Percentiles rank a stretch among this genome's conserved stretches.
phyloP scores from a whole-genome alignment of 495 filamentous ascomycete species.

The Oleoguttula mirabilis region DNA sequence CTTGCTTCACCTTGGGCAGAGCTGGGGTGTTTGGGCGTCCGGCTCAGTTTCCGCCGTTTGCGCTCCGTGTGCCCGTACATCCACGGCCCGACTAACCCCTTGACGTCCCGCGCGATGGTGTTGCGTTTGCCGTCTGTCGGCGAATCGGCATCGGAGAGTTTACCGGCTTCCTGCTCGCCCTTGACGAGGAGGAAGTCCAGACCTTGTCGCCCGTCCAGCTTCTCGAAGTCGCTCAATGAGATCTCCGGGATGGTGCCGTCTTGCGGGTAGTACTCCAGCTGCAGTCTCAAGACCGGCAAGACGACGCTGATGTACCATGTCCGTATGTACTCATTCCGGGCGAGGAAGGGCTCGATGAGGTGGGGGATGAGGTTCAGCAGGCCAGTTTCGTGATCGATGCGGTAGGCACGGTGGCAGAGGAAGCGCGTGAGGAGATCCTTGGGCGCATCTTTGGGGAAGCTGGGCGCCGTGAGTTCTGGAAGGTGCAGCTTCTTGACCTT shows the following conservation, averaged over 20 bases:
- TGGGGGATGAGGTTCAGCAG: slow-evolving; percentile 59
- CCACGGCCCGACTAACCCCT: slow-evolving; percentile 71
- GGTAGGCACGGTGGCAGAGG: slow-evolving; percentile 60
- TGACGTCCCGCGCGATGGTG: slow-evolving; percentile 56
- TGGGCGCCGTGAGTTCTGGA: slow-evolving; percentile 39
- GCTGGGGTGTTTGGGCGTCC: slow-evolving; percentile 2
- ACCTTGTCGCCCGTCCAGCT: slow-evolving; percentile 48
- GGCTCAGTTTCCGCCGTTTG: slow-evolving; percentile 43
- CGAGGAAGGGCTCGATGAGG: slow-evolving; percentile 63
- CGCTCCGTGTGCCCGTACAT: slow-evolving; percentile 57
- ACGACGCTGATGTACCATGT: slow-evolving; percentile 68
- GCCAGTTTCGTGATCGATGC: slow-evolving; percentile 68
- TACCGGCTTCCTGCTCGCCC: slow-evolving; percentile 6
- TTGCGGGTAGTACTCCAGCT: slow-evolving; percentile 69
- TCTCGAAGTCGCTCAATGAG: slow-evolving; percentile 37
- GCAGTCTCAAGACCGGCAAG: slow-evolving; percentile 66
- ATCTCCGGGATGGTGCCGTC: slow-evolving; percentile 42
- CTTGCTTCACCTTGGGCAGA: too few relatives aligned
- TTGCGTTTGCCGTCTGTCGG: slow-evolving; percentile 9
- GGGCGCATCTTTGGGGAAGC: slow-evolving; percentile 28
- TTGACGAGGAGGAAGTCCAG: slow-evolving; percentile 58
- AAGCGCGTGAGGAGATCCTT: slow-evolving; percentile 55
- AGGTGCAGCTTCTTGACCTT: slow-evolving; percentile 60
- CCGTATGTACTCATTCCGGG: slow-evolving; percentile 51
- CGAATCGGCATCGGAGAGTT: slow-evolving; percentile 12